phyloP scores from a whole-genome alignment of 2,329 filamentous ascomycete species.

The Pleurostoma richardsiae region DNA sequence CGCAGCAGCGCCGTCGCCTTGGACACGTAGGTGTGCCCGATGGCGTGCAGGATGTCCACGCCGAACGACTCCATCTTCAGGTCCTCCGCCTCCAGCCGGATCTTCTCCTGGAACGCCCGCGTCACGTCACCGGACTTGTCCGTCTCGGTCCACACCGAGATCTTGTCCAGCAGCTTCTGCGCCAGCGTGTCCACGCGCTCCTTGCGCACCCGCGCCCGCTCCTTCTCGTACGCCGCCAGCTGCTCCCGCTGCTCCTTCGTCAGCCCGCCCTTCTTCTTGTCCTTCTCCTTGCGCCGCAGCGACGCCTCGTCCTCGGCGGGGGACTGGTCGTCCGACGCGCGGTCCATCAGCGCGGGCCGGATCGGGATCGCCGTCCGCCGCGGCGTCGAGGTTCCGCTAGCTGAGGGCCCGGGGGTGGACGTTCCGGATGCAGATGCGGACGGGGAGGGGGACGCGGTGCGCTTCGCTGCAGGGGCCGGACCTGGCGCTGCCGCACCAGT shows the following conservation, averaged over 20 bases:
- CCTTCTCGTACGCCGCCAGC: constrained; percentile 79
- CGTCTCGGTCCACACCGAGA: constrained; percentile 95
- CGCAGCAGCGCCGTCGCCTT: constrained; percentile 87
- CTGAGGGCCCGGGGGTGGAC: constrained; percentile 29
- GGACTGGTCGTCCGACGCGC: constrained; percentile 70
- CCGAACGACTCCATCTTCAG: constrained; percentile 99
- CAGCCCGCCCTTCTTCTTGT: constrained; percentile 71
- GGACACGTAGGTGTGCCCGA: constrained; percentile 83
- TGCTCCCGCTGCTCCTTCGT: constrained; percentile 92
- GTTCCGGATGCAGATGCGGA: constrained; percentile 32
- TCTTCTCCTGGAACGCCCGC: constrained; percentile 88
- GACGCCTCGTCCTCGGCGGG: constrained; percentile 70
- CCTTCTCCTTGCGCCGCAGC: constrained; percentile 58
- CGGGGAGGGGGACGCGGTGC: constrained; percentile 23
- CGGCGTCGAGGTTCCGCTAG: constrained; percentile 32
- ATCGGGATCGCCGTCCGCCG: constrained; percentile 57
- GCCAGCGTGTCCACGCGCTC: constrained; percentile 79
- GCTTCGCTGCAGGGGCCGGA: constrained; percentile 9
- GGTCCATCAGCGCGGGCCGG: constrained; percentile 83
- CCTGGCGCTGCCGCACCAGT: constrained; percentile 13
- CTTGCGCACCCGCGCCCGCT: constrained; percentile 77
- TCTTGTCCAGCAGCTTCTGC: constrained; percentile 80
- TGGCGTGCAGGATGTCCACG: constrained; percentile 90
- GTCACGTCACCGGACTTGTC: constrained; percentile 86
- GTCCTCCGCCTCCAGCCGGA: constrained; percentile 89